Conservation (phyloP, 2,329 filamentous ascomycete genomes). For the Aureobasidium vineae region DNA sequence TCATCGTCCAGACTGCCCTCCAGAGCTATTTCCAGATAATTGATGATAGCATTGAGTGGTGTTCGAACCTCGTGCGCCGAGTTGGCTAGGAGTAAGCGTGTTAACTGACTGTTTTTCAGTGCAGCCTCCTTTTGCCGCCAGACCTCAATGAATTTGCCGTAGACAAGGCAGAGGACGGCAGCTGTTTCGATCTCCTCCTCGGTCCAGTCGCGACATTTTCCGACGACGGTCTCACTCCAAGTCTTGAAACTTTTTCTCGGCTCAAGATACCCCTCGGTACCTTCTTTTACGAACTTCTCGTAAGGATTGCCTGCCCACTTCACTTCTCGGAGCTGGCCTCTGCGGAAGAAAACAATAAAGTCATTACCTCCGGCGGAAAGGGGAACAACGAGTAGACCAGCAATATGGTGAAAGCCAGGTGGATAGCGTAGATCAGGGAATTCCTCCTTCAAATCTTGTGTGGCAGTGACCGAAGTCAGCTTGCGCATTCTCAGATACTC, state of each 20-base stretch:
- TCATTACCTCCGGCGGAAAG: constrained; percentile 72
- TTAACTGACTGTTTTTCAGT: constrained; percentile 77
- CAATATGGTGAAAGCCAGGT: constrained; percentile 74
- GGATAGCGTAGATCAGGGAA: constrained; percentile 79
- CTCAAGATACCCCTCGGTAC: constrained; percentile 71
- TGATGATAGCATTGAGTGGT: constrained; percentile 89
- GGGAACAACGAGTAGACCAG: constrained; percentile 78
- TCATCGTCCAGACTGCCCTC: constrained; percentile 77
- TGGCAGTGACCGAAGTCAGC: constrained; percentile 72
- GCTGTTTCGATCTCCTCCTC: constrained; percentile 88
- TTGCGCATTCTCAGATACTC: constrained; percentile 78
- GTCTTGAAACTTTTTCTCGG: constrained; percentile 75
- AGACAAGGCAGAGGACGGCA: constrained; percentile 81
- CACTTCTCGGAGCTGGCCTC: constrained; percentile 69
- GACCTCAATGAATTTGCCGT: constrained; percentile 86
- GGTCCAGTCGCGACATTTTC: constrained; percentile 82
- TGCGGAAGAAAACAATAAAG: constrained; percentile 91
- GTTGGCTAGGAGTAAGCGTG: constrained; percentile 74
- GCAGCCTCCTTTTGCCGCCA: constrained; percentile 89
- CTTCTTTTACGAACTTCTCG: constrained; percentile 70
- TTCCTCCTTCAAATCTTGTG: constrained; percentile 71
- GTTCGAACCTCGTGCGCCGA: constrained; percentile 91
- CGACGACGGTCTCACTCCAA: constrained; percentile 78
- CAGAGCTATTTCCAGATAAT: constrained; percentile 86
- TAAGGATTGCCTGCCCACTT: constrained; percentile 88